Base-by-base conservation (phyloP, 306 rosid genomes). In the Prunus fruticosa region DNA sequence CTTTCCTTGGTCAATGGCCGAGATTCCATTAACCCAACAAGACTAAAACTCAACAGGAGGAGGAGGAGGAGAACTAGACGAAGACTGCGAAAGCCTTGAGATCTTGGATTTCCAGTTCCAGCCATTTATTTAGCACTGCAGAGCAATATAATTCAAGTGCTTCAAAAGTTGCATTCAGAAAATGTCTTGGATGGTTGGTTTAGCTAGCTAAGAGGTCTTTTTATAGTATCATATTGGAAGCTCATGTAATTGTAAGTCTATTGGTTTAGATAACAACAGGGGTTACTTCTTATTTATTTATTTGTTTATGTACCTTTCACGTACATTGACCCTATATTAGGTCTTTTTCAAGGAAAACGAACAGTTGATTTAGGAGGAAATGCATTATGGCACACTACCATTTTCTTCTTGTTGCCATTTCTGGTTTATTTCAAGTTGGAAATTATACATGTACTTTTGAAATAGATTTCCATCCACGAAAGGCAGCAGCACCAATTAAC, bases 1-100 rank as follows among this genome's bases (percentile, higher is more conserved):
- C 43, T 67, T 13, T 60, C 28, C 27, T 56, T 63, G 58, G 71
- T 74, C 43, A 72, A 62, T 18, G 77, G 67, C 65, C 87, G 80
- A 52, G 82, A 77, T 54, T 73, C 79, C 50, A 23, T 60, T 22
- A 28, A 28, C 9, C 65, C 82, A 53, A 45, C 38, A 73, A 53
- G 60, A 51, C 64, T 30, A 23, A 74, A 66, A 54, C 76, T 69
- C 46, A 78, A n/a, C 56, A 80, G 6, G 5, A 56, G 45, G 0
- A 73, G 32, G 20, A 84, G 10, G 30, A 82, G 13, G 20, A 84
- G 34, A 43, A 38, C 43, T 7, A 84, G 25, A 68, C 81, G 12
- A 49, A 60, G 9, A 51, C 32, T 53, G 25, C 76, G 60, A 62
- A 46, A 46, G 30, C 20, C 34, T 8, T 73, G 53, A 61, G 22